Evolutionary conservation across 495 filamentous ascomycete genomes (phyloP), one percentile per base, ranked within the genome.

Genomic region (Lophiostoma macrostomum): DNA sequence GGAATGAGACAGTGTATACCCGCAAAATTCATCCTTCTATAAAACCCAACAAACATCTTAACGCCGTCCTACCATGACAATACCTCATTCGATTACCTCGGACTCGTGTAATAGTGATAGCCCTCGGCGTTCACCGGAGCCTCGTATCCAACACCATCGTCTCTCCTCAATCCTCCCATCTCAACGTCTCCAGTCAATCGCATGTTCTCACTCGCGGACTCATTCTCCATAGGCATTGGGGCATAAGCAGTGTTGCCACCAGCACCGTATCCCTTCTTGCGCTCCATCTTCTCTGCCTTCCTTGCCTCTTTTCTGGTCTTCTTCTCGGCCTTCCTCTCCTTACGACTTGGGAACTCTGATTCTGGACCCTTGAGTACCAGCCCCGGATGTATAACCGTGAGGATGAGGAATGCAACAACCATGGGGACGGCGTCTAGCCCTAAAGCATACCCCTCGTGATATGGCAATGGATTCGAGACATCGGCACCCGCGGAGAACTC

Each of bases 361-460:
- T 75, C 70, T 0, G 72, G 71, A 0, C 77, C 77, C 1, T 66
- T 63, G 38, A 86, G 68, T 13, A 76, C 69, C 11, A 68, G 64
- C 0, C 80, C 81, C 0, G 80, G 80, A 55, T 85, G 77, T 3
- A 73, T 58, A 1, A 80, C 28, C 27, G 71, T 73, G 19, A 82
- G 69, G 2, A 76, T 43, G 0, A 72, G 22, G 13, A 81, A 53
- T 0, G 75, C 73, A 3, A 76, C 5, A 38, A 81, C 59, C 80
- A 85, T 85, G 1, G 81, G 80, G 0, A 76, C 50, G 0, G 78
- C 75, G 38, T 85, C 82, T 23, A 85, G 72, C 10, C 69, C 65
- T 50, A 82, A 82, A 19, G 72, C 63, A 53, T 78, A 80, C 13
- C 52, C 66, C 63, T 86, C 81, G 56, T 85, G 69, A 13, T 60